Evolutionary conservation across 306 rosid species (phyloP).

Genomic region (Sindora glabra): DNA sequence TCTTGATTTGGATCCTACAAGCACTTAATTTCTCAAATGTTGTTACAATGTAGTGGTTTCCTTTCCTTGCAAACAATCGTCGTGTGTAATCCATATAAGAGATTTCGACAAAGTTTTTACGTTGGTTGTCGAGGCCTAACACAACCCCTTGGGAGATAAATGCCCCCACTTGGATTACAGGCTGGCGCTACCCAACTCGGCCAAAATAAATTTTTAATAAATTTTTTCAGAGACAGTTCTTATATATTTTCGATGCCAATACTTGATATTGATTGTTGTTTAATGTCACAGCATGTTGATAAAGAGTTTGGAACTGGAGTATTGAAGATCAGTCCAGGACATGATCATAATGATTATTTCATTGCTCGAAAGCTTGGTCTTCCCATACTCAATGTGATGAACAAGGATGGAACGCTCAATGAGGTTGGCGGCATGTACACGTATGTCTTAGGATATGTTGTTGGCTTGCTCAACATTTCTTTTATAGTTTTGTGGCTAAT

Average conservation of each 20-base stretch:
- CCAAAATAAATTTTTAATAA: no score
- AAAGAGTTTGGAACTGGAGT: constrained; percentile 95
- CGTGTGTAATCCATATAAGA: no score
- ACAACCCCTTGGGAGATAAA: no score
- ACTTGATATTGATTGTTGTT: constrained; percentile 7
- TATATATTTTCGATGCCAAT: not conserved
- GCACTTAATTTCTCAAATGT: no score
- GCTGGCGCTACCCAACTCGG: no score
- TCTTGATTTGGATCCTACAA: no score
- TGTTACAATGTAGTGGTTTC: no score
- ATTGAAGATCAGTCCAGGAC: constrained; percentile 95
- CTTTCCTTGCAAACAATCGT: not conserved
- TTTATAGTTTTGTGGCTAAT: constrained; percentile 17
- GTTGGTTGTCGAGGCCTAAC: no score
- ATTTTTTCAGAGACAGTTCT: constrained; percentile 6
- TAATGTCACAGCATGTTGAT: constrained; percentile 65
- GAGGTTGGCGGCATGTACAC: constrained; percentile 81
- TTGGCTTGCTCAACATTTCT: constrained; percentile 12
- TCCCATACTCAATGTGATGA: constrained; percentile 94
- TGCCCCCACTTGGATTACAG: no score
- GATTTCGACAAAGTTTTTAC: no score
- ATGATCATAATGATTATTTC: constrained; percentile 89
- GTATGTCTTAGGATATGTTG: constrained; percentile 27
- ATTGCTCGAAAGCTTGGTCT: constrained; percentile 96
- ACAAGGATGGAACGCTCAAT: constrained; percentile 94